Evolutionary conservation across 208 protist genomes (phyloP).

Genomic region (Acanthamoeba healyi): DNA sequence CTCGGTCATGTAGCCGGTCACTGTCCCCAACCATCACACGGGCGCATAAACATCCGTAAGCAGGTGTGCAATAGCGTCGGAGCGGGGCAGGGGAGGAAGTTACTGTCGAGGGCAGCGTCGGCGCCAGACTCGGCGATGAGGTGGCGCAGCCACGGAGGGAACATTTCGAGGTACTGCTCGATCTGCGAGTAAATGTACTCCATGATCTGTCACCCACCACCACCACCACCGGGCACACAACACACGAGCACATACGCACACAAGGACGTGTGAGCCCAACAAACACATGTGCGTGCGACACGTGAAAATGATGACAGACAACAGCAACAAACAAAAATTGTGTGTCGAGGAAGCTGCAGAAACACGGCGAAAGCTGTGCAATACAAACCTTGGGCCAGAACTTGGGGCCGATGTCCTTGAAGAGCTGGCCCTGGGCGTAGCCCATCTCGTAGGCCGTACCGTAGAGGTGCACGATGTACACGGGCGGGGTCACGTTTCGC

Average conservation of each 20-base stretch:
- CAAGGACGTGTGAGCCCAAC: neutral
- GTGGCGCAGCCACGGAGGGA: neutral
- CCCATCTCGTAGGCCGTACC: slow-evolving; percentile 78
- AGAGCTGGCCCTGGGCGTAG: slow-evolving; percentile 72
- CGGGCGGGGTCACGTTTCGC: slow-evolving; percentile 5
- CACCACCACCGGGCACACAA: neutral
- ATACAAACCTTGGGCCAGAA: slow-evolving; percentile 43
- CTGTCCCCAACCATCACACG: neutral
- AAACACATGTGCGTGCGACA: too few species aligned
- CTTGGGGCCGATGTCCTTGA: slow-evolving; percentile 68
- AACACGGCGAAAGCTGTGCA: neutral
- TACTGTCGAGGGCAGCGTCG: slow-evolving; percentile 80
- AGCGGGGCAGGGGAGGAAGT: too few species aligned
- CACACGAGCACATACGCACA: neutral
- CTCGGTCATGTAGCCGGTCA: slow-evolving; percentile 46
- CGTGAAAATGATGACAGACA: too few species aligned
- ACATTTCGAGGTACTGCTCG: neutral
- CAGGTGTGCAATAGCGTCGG: too few species aligned
- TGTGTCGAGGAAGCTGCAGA: too few species aligned
- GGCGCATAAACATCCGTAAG: too few species aligned
- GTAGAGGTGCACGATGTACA: slow-evolving; percentile 79
- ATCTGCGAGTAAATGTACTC: slow-evolving; percentile 59
- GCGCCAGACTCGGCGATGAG: slow-evolving; percentile 65
- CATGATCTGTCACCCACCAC: neutral
- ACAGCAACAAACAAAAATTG: too few species aligned